Base-by-base conservation (phyloP, 1,284 basidiomycete species). In the Papiliotrema flavescens region DNA sequence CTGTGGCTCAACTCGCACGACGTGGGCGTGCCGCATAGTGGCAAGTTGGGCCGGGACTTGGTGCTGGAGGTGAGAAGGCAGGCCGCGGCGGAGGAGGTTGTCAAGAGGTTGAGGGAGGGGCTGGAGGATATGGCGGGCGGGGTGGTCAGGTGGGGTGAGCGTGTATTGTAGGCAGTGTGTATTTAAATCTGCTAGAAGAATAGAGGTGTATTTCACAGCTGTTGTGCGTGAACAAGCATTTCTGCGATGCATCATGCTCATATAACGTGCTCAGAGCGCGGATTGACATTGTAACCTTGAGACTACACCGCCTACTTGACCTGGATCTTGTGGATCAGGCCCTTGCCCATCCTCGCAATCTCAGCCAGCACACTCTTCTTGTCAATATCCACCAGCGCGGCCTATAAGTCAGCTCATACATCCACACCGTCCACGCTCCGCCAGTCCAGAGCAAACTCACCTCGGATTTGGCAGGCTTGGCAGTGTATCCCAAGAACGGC, bases 401-500 rank as follows among this genome's bases (percentile, higher is more conserved):
- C 70, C 53, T 84, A 53, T 48, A 55, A 11, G 49, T 58, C 8
- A 51, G 59, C 44, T 28, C 26, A 14, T 28, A 15, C 14, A n/a
- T 44, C 39, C 28, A 11, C 44, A 28, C 8, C 13, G 9, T 20
- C 17, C 22, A 11, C 17, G 26, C 34, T 8, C 13, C 4, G 14
- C 14, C 24, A 14, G 7, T 14, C 28, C 7, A 8, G 35, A 17
- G 23, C 3, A 8, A 39, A 63, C 67, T 58, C 41, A 69, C 66
- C 43, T 67, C 67, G 9, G 52, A 60, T 7, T 59, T 59, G 14
- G 72, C 64, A 6, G 86, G 90, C 37, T 73, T 76, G 63, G 83
- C 84, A 0, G 86, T 89, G 76, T 88, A 95, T 2, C 87, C 88
- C 17, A 89, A 83, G 50, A 92, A 79, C 4, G 94, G 90, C 66